Evolutionary conservation across 306 rosid species (phyloP).

Genomic region (Vigna hirtella): DNA sequence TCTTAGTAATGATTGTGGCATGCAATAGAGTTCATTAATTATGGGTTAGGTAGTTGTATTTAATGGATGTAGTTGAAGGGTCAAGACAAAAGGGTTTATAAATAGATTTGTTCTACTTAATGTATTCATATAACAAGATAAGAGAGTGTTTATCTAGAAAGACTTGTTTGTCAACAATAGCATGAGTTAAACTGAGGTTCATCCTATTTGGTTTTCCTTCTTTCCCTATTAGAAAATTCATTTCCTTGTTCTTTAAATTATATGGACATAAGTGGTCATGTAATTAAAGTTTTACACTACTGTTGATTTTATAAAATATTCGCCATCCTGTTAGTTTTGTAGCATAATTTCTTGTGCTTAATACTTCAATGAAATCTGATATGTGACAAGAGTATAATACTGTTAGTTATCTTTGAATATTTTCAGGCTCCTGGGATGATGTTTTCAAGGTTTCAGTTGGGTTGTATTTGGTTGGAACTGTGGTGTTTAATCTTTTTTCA

Average conservation of each 20-base stretch:
- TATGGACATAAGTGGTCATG: neutral
- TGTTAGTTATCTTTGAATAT: constrained; percentile 19
- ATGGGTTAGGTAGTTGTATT: too few species aligned
- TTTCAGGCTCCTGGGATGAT: constrained; percentile 94
- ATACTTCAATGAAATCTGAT: constrained; percentile 1
- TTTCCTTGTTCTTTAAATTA: neutral
- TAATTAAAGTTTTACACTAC: constrained; percentile 1
- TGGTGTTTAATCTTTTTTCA: constrained; percentile 92
- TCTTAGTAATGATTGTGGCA: too few species aligned
- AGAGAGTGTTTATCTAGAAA: too few species aligned
- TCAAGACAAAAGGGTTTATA: too few species aligned
- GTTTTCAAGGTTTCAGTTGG: constrained; percentile 98
- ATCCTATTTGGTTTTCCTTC: neutral
- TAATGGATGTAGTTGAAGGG: too few species aligned
- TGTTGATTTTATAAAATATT: neutral
- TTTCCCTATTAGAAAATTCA: neutral
- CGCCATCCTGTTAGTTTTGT: neutral
- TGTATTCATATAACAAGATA: too few species aligned
- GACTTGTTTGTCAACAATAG: neutral
- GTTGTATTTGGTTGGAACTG: constrained; percentile 91
- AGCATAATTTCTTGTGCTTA: constrained; percentile 21
- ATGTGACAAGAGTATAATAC: constrained; percentile 29
- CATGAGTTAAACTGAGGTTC: constrained; percentile 4
- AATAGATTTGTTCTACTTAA: too few species aligned
- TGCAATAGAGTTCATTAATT: too few species aligned